phyloP scores from a whole-genome alignment of 352 stramenopile species.

The Phytophthora idaei region DNA sequence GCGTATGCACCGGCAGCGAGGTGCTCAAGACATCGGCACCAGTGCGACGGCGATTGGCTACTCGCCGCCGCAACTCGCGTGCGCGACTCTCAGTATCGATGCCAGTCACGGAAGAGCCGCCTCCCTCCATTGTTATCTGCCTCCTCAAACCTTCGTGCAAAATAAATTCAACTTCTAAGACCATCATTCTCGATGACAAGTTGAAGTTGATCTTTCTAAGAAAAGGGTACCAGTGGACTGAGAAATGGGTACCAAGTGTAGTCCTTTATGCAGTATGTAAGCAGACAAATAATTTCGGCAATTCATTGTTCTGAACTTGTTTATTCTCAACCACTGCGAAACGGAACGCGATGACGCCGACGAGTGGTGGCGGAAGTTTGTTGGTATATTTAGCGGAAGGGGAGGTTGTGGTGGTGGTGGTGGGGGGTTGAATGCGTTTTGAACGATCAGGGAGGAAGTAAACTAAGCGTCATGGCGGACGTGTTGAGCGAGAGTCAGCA shows the following conservation, averaged over 20 bases:
- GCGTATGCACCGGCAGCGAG: not conserved
- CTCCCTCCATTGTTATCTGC: conserved; percentile 15
- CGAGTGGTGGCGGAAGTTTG: not conserved
- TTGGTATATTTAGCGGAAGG: conserved; percentile 35
- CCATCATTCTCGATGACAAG: conserved; percentile 29
- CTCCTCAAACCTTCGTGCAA: conserved; percentile 47
- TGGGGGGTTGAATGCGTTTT: conserved; percentile 20
- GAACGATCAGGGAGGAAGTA: conserved; percentile 1
- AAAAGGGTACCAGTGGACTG: no score
- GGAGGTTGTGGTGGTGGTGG: not conserved
- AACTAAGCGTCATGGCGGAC: conserved; percentile 15
- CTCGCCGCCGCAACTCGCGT: conserved; percentile 50
- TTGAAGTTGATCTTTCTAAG: no score
- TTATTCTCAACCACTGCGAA: conserved; percentile 14
- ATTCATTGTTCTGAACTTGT: conserved; percentile 4
- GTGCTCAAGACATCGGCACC: conserved; percentile 9
- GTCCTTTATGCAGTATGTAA: no score
- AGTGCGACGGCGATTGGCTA: conserved; percentile 45
- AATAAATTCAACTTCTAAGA: conserved; percentile 37
- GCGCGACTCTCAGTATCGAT: conserved; percentile 36
- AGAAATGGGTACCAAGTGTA: no score
- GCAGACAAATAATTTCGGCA: no score
- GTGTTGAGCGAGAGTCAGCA: conserved; percentile 23
- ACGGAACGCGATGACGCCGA: conserved; percentile 20
- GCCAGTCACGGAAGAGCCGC: conserved; percentile 4